These are phyloP conservation scores for Aspergillus uvarum DNA, from an alignment of 2,329 filamentous ascomycete genomes.

Conservation along the genomic window DNA sequence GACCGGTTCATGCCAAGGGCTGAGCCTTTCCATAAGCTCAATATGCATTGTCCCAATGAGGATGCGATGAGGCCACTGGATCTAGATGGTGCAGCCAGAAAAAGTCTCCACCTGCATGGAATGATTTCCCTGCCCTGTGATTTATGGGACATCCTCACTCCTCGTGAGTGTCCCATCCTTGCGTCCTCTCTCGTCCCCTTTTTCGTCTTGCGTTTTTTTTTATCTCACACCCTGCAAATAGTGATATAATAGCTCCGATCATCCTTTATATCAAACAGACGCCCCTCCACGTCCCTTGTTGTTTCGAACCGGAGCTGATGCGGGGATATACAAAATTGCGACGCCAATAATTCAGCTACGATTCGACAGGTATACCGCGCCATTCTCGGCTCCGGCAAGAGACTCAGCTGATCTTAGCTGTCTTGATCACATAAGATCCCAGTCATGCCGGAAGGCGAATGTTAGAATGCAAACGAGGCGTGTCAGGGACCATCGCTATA, in stretches of 20 bases:
- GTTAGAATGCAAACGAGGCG: no score
- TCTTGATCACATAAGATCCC: neutral
- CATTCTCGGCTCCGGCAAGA: neutral
- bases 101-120: neutral
- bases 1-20: neutral
- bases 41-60: slow-evolving; percentile 1
- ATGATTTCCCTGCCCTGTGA: neutral
- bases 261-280: neutral
- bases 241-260: neutral
- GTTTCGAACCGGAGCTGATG: neutral
- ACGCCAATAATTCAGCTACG: neutral
- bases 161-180: neutral
- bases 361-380: neutral
- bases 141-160: neutral
- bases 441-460: neutral
- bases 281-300: neutral
- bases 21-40: neutral
- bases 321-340: neutral
- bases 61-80: neutral
- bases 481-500: neutral
- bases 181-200: neutral
- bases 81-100: neutral
- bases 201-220: neutral
- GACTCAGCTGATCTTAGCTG: no score
- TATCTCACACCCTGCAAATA: neutral